Evolutionary conservation across 257 asterid species (phyloP), one percentile per base, ranked within the genome.

Genomic region (Solanum rostratum): DNA sequence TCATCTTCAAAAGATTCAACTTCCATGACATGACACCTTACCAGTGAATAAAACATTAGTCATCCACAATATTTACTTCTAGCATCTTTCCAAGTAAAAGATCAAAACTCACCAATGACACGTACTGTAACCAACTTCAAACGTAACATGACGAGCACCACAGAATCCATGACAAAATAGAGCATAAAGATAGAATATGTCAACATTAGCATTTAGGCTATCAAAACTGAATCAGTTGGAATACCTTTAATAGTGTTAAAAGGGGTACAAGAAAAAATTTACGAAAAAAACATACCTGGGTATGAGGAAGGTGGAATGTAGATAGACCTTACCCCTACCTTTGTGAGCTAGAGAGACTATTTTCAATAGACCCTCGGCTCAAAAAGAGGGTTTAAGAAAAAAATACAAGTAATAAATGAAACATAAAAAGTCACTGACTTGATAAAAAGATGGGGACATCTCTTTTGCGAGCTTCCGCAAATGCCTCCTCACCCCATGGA

Each of bases 21-120:
- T 90, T 96, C 99, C 99, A 95, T 96, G 14, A 96, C 99, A 91
- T 95, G 99, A 88, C 99, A 96, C 98, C 99, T 96, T 85, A 84
- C 66, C 7, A 84, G 79, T 54, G 29, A 69, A 82, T 3, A 30
- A 81, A 8, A 27, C 24, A 66, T 69, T 53, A 85, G 43, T 83
- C 53, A 43, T 55, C 29, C 37, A 39, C 27, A 12, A 80, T 3
- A 53, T 57, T 55, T 18, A 11, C 20, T 60, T 20, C 18, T 60
- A 20, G 19, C n/a, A 80, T 27, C 13, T 43, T 53, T 24, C 45
- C 4, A 59, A 22, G 60, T 16, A 18, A 60, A 79, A 19, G 20
- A 79, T 13, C 20, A 81, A 80, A 29, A 46, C 97, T 86, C 91
- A 96, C 99, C 99, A 96, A 79, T 96, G 99, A 76, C 99, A 96